Conservation (phyloP, 2,329 filamentous ascomycete genomes). For the Fusarium austroafricanum region DNA sequence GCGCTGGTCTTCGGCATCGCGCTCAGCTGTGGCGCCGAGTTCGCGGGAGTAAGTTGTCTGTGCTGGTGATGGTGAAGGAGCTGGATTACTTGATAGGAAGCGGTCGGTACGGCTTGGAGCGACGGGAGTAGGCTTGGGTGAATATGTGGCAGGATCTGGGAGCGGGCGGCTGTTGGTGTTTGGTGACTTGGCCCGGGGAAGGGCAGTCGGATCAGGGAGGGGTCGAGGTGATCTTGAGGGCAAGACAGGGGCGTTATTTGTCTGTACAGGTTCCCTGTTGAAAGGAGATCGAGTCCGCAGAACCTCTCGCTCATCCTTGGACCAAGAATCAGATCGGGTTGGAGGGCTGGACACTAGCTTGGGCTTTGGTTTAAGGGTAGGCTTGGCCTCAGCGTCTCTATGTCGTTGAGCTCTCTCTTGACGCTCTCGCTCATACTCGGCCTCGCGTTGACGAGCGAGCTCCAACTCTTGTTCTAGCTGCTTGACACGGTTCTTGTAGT, state of each 20-base stretch:
- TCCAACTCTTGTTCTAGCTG: conserved; percentile 82
- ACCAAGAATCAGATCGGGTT: conserved; percentile 71
- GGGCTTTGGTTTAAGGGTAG: conserved; percentile 44
- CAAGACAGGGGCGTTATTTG: conserved; percentile 41
- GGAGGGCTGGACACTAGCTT: conserved; percentile 52
- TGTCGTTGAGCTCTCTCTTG: conserved; percentile 58
- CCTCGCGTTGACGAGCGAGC: conserved; percentile 70
- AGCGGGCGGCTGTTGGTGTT: conserved; percentile 35
- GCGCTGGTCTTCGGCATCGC: conserved; percentile 70
- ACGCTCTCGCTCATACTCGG: conserved; percentile 70
- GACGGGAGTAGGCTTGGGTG: conserved; percentile 34
- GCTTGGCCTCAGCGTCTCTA: conserved; percentile 21
- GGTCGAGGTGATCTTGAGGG: conserved; percentile 58
- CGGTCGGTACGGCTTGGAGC: conserved; percentile 65
- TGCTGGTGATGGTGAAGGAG: conserved; percentile 55
- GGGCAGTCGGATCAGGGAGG: conserved; percentile 61
- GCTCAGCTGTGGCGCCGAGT: conserved; percentile 69
- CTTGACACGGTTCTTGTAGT: conserved; percentile 75
- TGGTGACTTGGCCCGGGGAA: conserved; percentile 25
- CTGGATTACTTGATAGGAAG: conserved; percentile 66
- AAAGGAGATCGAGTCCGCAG: conserved; percentile 65
- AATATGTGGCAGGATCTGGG: conserved; percentile 36
- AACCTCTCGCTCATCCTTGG: conserved; percentile 72
- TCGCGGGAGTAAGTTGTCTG: conserved; percentile 66
- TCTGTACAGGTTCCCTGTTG: conserved; percentile 50